Base-by-base conservation (phyloP, 2,329 filamentous ascomycete species). In the Alternaria longipes region DNA sequence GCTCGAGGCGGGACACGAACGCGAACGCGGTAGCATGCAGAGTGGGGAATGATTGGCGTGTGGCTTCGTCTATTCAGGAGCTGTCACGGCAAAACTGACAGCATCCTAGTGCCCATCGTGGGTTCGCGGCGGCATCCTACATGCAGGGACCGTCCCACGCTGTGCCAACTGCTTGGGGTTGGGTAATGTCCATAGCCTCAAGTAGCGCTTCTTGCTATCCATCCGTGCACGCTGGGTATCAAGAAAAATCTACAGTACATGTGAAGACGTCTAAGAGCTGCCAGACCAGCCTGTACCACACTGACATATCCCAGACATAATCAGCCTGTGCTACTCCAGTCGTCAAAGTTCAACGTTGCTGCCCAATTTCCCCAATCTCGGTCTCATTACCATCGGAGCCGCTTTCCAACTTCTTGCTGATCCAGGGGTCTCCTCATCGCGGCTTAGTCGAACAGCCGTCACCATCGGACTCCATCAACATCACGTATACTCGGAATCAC, bases 401-500 rank as follows among this genome's bases (percentile, higher is more conserved):
- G 26, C 51, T 36, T 36, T 36, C 12, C 14, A 36, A 36, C 32
- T 42, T 42, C 14, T 34, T 30, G 24, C 36, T 44, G 36, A 54
- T 40, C 28, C 40, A 44, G 9, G 20, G 30, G 14, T 22, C 30
- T 34, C 20, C 30, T 24, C 46, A 50, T n/a, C 30, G 34, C 46
- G 32, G 46, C 32, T 36, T 34, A 50, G 46, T 36, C 32, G 18
- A 18, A 11, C 18, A 26, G 20, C 16, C 16, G 34, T 42, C 5
- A 20, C 50, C 38, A 41, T 41, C 38, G 38, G 18, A 40, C 38
- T 40, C 38, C 38, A 40, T 40, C 18, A n/a, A 9, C 32, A 42
- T 38, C 7, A 28, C 50, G 34, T 28, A 22, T 16, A n/a, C 26
- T 36, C 30, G 16, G 36, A 5, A 52, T 80, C 78, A 80, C 30